These are phyloP conservation scores for Bipolaris victoriae DNA, from an alignment of 2,329 filamentous ascomycete species.

Conservation along the genomic window DNA sequence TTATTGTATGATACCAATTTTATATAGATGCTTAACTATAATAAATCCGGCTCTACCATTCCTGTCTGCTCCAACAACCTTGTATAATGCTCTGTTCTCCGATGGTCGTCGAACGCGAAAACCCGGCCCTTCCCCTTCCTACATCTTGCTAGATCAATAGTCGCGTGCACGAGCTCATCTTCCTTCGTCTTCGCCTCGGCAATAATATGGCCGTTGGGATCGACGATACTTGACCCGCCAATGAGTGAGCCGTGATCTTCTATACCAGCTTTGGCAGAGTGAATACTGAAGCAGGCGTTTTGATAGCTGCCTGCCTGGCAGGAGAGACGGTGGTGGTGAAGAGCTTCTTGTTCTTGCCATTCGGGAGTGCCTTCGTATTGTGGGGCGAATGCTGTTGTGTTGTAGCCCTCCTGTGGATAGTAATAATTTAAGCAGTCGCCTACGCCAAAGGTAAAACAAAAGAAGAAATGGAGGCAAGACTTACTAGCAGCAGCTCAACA, in stretches of 20 bases:
- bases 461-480: not conserved
- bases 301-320: not conserved
- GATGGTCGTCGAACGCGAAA: not conserved
- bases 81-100: not conserved
- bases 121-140: not conserved
- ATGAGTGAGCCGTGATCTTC: not conserved
- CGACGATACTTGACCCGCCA: not conserved
- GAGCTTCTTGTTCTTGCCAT: not conserved
- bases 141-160: not conserved
- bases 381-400: not conserved
- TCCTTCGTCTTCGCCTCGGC: not conserved
- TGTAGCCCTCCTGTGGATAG: not conserved
- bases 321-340: not conserved
- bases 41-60: not conserved
- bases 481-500: not conserved
- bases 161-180: not conserved
- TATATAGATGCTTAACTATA: not conserved
- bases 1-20: not conserved
- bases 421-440: not conserved
- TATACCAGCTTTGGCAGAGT: not conserved
- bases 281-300: not conserved
- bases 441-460: not conserved
- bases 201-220: not conserved
- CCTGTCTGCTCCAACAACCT: not conserved
- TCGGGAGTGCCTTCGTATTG: not conserved